These are phyloP conservation scores for Saussurea involucrata DNA, from an alignment of 129 eudicot genomes.

Conservation along the genomic window DNA sequence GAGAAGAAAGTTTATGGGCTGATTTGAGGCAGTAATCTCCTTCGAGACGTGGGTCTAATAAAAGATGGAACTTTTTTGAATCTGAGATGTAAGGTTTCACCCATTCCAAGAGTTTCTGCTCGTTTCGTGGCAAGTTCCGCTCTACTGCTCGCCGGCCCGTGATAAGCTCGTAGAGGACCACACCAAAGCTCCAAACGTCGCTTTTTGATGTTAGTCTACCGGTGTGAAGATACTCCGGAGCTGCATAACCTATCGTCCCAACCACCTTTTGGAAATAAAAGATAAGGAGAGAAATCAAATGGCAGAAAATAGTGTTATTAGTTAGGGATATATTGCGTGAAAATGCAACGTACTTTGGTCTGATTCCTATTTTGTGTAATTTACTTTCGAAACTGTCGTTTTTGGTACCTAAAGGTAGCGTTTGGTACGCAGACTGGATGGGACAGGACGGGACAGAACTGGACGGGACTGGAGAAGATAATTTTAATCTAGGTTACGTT, in stretches of 20 bases:
- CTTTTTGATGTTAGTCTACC: constrained; percentile 84
- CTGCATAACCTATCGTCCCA: constrained; percentile 93
- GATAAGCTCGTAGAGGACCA: constrained; percentile 82
- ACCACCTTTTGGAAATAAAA: constrained; percentile 50
- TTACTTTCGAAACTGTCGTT: neutral
- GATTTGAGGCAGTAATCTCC: constrained; percentile 60
- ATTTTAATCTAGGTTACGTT: no score
- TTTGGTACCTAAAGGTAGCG: no score
- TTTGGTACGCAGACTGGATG: no score
- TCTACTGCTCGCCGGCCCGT: constrained; percentile 89
- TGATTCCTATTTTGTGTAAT: no score
- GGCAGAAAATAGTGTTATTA: neutral
- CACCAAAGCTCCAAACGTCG: constrained; percentile 96
- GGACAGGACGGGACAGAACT: no score
- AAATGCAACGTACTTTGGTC: neutral
- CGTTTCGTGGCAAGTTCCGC: constrained; percentile 74
- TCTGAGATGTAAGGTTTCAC: constrained; percentile 76
- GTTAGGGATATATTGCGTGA: neutral
- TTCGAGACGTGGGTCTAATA: constrained; percentile 67
- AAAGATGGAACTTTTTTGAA: constrained; percentile 63
- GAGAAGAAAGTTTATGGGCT: constrained; percentile 63
- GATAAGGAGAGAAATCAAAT: neutral
- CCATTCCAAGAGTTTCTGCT: constrained; percentile 90
- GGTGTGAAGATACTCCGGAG: constrained; percentile 91
- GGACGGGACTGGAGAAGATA: no score